Evolutionary conservation across 208 protist species (phyloP).

Genomic region (Trypanosoma cruzi): DNA sequence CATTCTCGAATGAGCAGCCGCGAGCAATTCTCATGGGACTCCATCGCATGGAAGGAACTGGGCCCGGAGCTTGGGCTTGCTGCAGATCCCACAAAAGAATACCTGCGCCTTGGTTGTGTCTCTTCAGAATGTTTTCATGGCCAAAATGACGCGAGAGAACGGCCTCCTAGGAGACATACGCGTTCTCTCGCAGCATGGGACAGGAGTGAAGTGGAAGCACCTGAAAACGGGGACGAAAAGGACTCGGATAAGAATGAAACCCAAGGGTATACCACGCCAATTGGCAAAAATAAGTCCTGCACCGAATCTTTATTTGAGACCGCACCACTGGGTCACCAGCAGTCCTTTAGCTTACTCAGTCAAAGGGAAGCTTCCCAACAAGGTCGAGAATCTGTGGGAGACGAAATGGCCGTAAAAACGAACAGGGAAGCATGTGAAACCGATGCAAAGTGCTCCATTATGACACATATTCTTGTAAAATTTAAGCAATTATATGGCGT

Average conservation of each 20-base stretch:
- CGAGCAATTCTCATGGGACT: conserved; percentile 36
- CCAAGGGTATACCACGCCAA: conserved; percentile 8
- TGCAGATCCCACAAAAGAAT: conserved; percentile 16
- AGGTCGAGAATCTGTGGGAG: not conserved
- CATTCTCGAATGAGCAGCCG: conserved; percentile 35
- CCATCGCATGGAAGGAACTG: conserved; percentile 29
- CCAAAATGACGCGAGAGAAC: not conserved
- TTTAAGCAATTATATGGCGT: conserved; percentile 62
- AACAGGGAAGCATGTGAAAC: conserved; percentile 3
- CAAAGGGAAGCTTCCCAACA: conserved; percentile 10
- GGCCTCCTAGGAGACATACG: conserved; percentile 9
- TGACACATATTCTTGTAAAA: conserved; percentile 58
- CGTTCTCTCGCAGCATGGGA: conserved; percentile 32
- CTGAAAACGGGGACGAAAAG: conserved; percentile 1
- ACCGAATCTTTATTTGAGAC: conserved; percentile 27
- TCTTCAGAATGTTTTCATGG: conserved; percentile 4
- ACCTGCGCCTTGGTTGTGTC: conserved; percentile 14
- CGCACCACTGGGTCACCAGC: conserved; percentile 31
- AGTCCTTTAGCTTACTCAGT: conserved; percentile 28
- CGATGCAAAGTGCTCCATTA: not conserved
- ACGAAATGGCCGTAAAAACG: not conserved
- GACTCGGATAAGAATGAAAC: not conserved
- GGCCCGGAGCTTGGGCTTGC: conserved; percentile 1
- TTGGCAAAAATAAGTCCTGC: conserved; percentile 9
- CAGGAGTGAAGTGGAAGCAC: conserved; percentile 22